These are phyloP conservation scores for Clonostachys rhizophaga DNA, from an alignment of 2,329 filamentous ascomycete species.

Conservation along the genomic window DNA sequence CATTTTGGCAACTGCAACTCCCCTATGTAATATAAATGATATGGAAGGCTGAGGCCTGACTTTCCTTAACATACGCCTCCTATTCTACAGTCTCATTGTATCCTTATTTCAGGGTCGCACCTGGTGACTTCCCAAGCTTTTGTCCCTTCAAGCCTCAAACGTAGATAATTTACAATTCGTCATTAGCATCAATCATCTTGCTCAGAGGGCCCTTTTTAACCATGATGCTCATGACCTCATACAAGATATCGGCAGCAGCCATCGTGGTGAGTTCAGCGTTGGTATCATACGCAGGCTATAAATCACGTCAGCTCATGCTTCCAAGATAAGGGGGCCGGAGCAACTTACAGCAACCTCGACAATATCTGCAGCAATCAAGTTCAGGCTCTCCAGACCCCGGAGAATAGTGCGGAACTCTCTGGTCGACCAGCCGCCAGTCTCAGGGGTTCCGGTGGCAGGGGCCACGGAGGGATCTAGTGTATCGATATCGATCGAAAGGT, in stretches of 20 bases:
- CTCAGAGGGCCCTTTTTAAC: constrained; percentile 72
- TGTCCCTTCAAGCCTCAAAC: background rate
- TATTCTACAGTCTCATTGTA: no score
- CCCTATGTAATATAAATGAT: no score
- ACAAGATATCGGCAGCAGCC: constrained; percentile 66
- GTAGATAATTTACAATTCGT: background rate
- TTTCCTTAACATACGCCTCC: no score
- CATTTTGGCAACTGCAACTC: no score
- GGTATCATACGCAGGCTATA: constrained; percentile 61
- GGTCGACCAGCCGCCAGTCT: constrained; percentile 88
- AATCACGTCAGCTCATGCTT: rapidly evolving
- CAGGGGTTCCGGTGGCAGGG: constrained; percentile 82
- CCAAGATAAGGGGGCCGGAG: background rate
- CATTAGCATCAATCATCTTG: constrained; percentile 22
- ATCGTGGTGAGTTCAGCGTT: constrained; percentile 72
- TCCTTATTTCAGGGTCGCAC: no score
- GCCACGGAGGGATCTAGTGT: constrained; percentile 66
- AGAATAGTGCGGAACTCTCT: constrained; percentile 81
- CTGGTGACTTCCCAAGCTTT: no score
- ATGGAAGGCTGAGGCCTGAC: no score
- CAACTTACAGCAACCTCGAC: constrained; percentile 54
- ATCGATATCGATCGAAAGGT: constrained; percentile 78
- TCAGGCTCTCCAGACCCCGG: constrained; percentile 75
- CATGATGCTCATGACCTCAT: constrained; percentile 79
- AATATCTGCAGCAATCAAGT: constrained; percentile 84